phyloP scores from a whole-genome alignment of 106 monocot species.

The Alisma plantagoaquatica region DNA sequence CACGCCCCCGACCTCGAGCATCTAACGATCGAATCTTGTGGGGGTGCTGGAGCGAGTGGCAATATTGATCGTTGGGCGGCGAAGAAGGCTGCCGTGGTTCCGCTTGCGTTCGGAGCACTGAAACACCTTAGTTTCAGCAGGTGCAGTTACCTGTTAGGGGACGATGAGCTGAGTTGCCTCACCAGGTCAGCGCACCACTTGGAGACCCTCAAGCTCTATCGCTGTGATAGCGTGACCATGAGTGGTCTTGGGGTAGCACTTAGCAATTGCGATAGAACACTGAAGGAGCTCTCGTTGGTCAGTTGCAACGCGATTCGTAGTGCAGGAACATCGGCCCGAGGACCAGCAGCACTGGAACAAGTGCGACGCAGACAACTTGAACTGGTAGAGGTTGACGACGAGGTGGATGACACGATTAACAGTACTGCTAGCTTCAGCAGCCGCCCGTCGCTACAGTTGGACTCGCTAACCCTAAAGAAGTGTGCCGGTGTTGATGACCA shows the following conservation, averaged over 20 bases:
- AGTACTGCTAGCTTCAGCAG: background rate
- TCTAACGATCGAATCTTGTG: constrained; percentile 10
- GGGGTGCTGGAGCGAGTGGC: too few species aligned
- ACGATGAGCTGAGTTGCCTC: constrained; percentile 4
- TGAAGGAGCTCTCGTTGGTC: constrained; percentile 14
- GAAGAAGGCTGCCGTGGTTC: background rate
- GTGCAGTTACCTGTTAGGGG: constrained; percentile 8
- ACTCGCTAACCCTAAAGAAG: constrained; percentile 8
- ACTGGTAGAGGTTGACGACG: too few species aligned
- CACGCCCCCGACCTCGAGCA: background rate
- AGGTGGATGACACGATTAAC: background rate
- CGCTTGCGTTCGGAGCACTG: background rate
- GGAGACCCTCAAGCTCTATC: constrained; percentile 11
- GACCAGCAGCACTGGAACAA: too few species aligned
- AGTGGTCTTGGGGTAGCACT: constrained; percentile 2
- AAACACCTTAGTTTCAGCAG: constrained; percentile 5
- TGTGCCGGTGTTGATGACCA: constrained; percentile 11
- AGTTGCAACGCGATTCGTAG: constrained; percentile 15
- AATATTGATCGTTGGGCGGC: background rate
- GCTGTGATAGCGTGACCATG: constrained; percentile 12
- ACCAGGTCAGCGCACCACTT: background rate
- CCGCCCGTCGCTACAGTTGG: background rate
- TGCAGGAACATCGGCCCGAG: too few species aligned
- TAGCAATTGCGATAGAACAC: constrained; percentile 9
- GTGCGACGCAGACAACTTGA: too few species aligned